Conservation (phyloP, 352 stramenopile genomes). For the Peronospora destructor region DNA sequence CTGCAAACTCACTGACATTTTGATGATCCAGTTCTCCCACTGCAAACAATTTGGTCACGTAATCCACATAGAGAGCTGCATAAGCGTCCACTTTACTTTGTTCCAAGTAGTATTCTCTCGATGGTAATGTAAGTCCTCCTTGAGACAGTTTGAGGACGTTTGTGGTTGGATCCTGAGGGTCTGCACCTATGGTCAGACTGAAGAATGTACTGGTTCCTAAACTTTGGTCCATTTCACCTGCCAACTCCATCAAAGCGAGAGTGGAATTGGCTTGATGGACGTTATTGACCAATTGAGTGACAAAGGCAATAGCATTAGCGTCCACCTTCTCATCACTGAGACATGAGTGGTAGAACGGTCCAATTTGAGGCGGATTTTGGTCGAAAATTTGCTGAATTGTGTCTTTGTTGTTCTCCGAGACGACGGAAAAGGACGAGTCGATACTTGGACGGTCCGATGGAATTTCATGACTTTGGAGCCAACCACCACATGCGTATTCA, state of each 20-base stretch:
- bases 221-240: constrained; percentile 39
- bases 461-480: constrained; percentile 51
- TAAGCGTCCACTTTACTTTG: constrained; percentile 34
- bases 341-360: constrained; percentile 54
- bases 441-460: constrained; percentile 37
- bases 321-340: constrained; percentile 37
- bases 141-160: constrained; percentile 48
- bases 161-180: constrained; percentile 36
- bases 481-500: constrained; percentile 65
- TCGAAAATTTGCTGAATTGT: constrained; percentile 46
- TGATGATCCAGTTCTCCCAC: constrained; percentile 33
- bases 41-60: constrained; percentile 41
- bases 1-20: constrained; percentile 34
- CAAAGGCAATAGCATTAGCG: constrained; percentile 27
- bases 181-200: constrained; percentile 32
- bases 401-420: constrained; percentile 45
- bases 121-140: constrained; percentile 55
- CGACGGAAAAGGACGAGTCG: constrained; percentile 51
- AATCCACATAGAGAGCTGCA: constrained; percentile 37
- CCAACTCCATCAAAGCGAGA: constrained; percentile 32
- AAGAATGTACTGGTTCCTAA: constrained; percentile 50
- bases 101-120: constrained; percentile 56
- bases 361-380: constrained; percentile 45
- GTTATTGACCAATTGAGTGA: constrained; percentile 30
- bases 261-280: constrained; percentile 41